Conservation (phyloP, 208 protist species). For the Strigomonas oncopelti region DNA sequence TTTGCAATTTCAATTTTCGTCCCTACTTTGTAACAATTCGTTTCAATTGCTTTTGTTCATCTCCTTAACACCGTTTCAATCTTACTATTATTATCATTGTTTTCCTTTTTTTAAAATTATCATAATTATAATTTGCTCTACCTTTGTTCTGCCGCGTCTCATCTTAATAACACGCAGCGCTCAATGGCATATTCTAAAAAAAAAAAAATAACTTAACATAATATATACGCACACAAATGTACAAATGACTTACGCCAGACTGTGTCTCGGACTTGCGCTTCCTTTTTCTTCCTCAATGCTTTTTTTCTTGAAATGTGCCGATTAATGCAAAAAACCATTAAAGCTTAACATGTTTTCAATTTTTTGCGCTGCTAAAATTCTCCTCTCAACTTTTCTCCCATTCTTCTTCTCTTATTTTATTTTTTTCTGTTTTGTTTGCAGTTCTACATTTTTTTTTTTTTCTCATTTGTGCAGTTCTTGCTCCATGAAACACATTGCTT, state of each 20-base stretch:
- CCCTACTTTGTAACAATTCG: background rate
- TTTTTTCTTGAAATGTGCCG: background rate
- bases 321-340: background rate
- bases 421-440: constrained; percentile 7
- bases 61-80: background rate
- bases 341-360: background rate
- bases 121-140: too few relatives aligned
- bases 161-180: too few relatives aligned
- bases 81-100: background rate
- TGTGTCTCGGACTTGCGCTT: background rate
- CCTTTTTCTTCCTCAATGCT: background rate
- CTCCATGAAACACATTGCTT: background rate
- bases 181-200: background rate
- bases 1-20: too few relatives aligned
- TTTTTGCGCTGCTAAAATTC: background rate
- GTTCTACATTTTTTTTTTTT: constrained; percentile 6
- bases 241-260: background rate
- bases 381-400: constrained; percentile 7
- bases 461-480: constrained; percentile 1
- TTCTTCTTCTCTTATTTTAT: constrained; percentile 4
- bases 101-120: background rate
- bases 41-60: background rate
- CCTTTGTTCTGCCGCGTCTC: too few relatives aligned
- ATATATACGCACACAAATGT: constrained; percentile 4
- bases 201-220: background rate